phyloP scores from a whole-genome alignment of 2,329 filamentous ascomycete species.

The Aureobasidium sp. region DNA sequence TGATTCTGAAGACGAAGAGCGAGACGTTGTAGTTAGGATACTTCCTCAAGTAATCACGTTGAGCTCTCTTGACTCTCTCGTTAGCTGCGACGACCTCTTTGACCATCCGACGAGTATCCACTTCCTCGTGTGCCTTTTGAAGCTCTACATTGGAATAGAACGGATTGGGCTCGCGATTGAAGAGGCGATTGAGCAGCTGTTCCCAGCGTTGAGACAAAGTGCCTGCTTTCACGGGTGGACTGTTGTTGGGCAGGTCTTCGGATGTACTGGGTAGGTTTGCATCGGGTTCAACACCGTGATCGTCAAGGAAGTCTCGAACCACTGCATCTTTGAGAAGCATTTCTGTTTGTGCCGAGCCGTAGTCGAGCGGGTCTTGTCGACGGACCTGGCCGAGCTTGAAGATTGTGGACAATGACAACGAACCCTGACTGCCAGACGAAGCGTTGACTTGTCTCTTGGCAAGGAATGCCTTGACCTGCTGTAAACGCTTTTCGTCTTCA shows the following conservation, averaged over 20 bases:
- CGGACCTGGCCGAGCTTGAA: slow-evolving; percentile 54
- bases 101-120: slow-evolving; percentile 82
- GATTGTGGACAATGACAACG: slow-evolving; percentile 61
- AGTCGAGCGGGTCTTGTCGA: slow-evolving; percentile 76
- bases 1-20: slow-evolving; percentile 74
- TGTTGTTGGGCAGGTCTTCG: background rate
- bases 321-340: slow-evolving; percentile 96
- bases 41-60: slow-evolving; percentile 78
- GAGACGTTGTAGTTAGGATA: slow-evolving; percentile 91
- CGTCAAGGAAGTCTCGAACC: slow-evolving; percentile 88
- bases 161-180: slow-evolving; percentile 68
- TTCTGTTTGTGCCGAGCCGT: slow-evolving; percentile 83
- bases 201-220: slow-evolving; percentile 15
- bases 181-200: slow-evolving; percentile 20
- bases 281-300: slow-evolving; percentile 38
- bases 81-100: slow-evolving; percentile 80
- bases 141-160: slow-evolving; percentile 81
- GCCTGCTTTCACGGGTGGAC: background rate
- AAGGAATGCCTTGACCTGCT: slow-evolving; percentile 92
- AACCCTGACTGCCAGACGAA: slow-evolving; percentile 50
- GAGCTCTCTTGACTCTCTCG: slow-evolving; percentile 73
- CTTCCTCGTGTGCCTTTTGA: slow-evolving; percentile 61
- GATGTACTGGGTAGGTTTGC: background rate
- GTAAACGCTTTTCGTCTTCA: slow-evolving; percentile 92
- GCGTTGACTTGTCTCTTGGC: slow-evolving; percentile 78